These are phyloP conservation scores for Parathielavia hyrcaniae DNA, from an alignment of 495 filamentous ascomycete genomes.

Conservation along the genomic window DNA sequence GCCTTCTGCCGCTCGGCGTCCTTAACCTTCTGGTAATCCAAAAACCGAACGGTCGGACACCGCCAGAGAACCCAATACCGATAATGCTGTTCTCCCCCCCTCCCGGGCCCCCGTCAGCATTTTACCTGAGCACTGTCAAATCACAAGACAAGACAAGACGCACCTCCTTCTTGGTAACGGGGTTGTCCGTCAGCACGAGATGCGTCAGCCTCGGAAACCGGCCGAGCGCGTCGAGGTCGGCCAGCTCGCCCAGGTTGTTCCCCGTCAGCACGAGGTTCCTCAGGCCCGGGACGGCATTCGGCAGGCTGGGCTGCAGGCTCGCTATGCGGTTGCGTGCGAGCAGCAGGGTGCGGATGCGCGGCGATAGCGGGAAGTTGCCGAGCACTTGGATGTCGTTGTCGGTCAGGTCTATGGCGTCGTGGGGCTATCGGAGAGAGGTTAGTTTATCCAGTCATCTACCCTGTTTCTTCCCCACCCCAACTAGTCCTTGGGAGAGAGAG, in stretches of 20 bases:
- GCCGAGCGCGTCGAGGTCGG: conserved; percentile 81
- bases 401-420: conserved; percentile 95
- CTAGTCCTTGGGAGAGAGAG: neutral
- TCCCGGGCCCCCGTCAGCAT: neutral
- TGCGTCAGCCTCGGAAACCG: conserved; percentile 65
- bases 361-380: conserved; percentile 89
- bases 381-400: conserved; percentile 92
- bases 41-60: conserved; percentile 75
- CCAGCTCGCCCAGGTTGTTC: conserved; percentile 70
- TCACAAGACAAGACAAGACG: conserved; percentile 23
- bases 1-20: conserved; percentile 72
- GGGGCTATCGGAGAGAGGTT: conserved; percentile 41
- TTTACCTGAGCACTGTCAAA: too few relatives aligned
- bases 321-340: conserved; percentile 83
- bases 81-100: conserved; percentile 62
- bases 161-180: conserved; percentile 88
- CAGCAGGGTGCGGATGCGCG: conserved; percentile 77
- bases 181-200: conserved; percentile 77
- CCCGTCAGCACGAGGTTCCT: conserved; percentile 68
- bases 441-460: neutral
- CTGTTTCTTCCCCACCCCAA: neutral
- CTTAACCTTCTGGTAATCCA: conserved; percentile 91
- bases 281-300: conserved; percentile 69
- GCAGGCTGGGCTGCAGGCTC: conserved; percentile 67
- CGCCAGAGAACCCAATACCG: conserved; percentile 87